phyloP scores from a whole-genome alignment of 2,329 filamentous ascomycete genomes.

The Exserohilum rostratum region DNA sequence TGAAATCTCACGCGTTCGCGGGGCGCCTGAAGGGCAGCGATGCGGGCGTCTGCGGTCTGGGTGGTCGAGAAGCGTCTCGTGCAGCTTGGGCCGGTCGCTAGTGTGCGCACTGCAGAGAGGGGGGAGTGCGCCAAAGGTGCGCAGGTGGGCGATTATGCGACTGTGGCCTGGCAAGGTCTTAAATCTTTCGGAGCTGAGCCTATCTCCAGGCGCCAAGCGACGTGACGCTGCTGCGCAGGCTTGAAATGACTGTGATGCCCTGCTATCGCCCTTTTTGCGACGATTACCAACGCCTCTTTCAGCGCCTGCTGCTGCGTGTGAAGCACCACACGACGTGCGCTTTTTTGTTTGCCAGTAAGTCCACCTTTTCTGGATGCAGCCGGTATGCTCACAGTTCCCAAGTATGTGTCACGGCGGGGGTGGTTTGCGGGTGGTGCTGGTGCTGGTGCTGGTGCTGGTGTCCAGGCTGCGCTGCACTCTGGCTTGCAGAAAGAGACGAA shows the following conservation, averaged over 20 bases:
- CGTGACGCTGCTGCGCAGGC: conserved; percentile 6
- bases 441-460: too few species aligned
- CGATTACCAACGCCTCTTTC: neutral
- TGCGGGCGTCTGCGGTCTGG: neutral
- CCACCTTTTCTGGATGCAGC: neutral
- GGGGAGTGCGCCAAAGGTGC: conserved; percentile 23
- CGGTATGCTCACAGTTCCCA: conserved; percentile 1
- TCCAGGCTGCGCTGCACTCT: neutral
- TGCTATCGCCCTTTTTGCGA: conserved; percentile 13
- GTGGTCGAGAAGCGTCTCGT: conserved; percentile 4
- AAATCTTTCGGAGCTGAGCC: conserved; percentile 33
- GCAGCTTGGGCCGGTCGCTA: conserved; percentile 10
- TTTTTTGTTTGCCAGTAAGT: neutral
- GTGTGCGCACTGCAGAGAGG: conserved; percentile 10
- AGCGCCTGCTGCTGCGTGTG: neutral
- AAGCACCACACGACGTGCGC: neutral
- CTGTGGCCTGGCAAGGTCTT: conserved; percentile 33
- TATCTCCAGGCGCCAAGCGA: conserved; percentile 38
- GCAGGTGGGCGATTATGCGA: conserved; percentile 12
- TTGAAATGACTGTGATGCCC: conserved; percentile 26
- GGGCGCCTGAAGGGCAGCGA: conserved; percentile 8
- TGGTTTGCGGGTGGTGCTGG: too few species aligned
- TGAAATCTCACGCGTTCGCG: conserved; percentile 5
- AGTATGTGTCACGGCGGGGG: neutral
- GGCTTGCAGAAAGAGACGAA: neutral